Percentiles rank a stretch among this genome's conserved stretches.
Conservation (phyloP, 148 eudicot genomes). For the Drosera capensis region DNA sequence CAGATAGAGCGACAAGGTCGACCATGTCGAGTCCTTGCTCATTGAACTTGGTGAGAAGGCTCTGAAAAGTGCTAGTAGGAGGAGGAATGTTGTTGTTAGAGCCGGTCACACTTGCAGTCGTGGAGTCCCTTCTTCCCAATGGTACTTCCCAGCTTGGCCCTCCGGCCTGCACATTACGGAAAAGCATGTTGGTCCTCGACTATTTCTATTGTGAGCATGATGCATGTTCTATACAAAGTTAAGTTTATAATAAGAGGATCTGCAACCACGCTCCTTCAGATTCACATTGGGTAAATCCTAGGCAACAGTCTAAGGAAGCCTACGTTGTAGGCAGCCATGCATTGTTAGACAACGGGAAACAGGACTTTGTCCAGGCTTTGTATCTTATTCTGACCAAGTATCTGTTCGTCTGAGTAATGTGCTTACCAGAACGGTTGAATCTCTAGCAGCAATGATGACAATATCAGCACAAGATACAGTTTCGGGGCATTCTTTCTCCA, state of each 20-base stretch:
- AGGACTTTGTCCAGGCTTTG: no score
- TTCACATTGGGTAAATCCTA: no score
- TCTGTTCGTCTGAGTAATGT: not conserved
- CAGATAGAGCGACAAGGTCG: constrained; percentile 73
- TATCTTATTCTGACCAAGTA: not conserved
- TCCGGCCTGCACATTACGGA: constrained; percentile 32
- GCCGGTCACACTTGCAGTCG: constrained; percentile 53
- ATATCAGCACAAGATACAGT: constrained; percentile 53
- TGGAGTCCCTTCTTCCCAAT: constrained; percentile 66
- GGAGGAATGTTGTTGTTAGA: constrained; percentile 78
- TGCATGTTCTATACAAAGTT: not conserved
- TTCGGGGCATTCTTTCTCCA: constrained; percentile 36
- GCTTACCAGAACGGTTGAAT: constrained; percentile 32
- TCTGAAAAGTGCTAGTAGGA: constrained; percentile 67
- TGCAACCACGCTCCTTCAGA: no score
- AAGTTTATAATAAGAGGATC: no score
- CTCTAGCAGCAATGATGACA: constrained; percentile 30
- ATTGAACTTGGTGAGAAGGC: constrained; percentile 62
- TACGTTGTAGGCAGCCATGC: no score
- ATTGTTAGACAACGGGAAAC: no score
- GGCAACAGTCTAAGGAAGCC: no score
- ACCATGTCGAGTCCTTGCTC: constrained; percentile 43
- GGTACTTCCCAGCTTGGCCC: constrained; percentile 87
- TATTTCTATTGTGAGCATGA: not conserved
- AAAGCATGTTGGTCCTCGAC: not conserved